These are phyloP conservation scores for Hansenula lynferdii DNA, from an alignment of 1,139 yeast genomes.

Conservation along the genomic window DNA sequence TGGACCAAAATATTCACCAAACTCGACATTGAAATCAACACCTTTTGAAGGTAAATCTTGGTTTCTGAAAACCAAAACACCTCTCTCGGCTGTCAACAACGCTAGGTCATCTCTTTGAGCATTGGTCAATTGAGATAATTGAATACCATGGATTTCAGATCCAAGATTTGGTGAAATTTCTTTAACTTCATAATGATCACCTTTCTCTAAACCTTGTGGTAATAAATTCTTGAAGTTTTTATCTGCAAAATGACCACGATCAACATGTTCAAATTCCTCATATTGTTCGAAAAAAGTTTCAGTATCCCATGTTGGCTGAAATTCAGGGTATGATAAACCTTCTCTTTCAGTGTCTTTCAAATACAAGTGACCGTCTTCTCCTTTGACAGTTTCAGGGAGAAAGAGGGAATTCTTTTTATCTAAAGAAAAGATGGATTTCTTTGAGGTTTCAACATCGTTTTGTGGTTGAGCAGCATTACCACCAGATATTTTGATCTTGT, in stretches of 20 bases:
- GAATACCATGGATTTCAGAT: constrained; percentile 41
- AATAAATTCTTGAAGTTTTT: constrained; percentile 44
- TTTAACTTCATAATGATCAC: too few relatives aligned
- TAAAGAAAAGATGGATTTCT: too few relatives aligned
- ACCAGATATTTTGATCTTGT: too few relatives aligned
- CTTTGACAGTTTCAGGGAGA: neutral
- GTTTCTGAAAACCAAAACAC: constrained; percentile 57
- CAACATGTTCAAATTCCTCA: constrained; percentile 40
- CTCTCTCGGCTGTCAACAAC: constrained; percentile 53
- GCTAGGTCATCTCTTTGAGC: constrained; percentile 62
- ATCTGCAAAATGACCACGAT: constrained; percentile 52
- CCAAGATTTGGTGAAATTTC: neutral
- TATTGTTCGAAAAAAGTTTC: constrained; percentile 33
- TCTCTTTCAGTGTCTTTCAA: neutral
- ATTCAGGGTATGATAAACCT: constrained; percentile 15
- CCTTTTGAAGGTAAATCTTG: constrained; percentile 57
- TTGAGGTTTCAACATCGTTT: too few relatives aligned
- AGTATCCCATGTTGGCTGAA: constrained; percentile 42
- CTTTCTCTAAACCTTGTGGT: constrained; percentile 27
- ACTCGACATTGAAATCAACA: constrained; percentile 44
- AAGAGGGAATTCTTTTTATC: constrained; percentile 1
- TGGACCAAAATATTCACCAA: constrained; percentile 58
- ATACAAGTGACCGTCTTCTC: neutral
- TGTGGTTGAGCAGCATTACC: too few relatives aligned
- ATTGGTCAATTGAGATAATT: constrained; percentile 45